These are phyloP conservation scores for Heterobasidion occidentale DNA, from an alignment of 1,284 basidiomycete species.

Conservation along the genomic window DNA sequence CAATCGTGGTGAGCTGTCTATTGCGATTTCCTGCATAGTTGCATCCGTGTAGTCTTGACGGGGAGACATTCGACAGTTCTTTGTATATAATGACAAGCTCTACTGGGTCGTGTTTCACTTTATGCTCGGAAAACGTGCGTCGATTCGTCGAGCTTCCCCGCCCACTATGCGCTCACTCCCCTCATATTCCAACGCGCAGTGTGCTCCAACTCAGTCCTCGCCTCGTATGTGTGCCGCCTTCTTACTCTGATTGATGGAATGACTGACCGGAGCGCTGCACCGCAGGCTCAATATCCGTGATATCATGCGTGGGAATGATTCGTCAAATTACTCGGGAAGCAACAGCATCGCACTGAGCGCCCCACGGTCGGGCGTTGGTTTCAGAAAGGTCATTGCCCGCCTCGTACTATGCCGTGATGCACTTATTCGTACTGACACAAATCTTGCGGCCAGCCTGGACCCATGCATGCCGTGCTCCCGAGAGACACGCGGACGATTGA, in stretches of 20 bases:
- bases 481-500: neutral
- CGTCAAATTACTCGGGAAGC: neutral
- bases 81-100: neutral
- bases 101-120: constrained; percentile 1
- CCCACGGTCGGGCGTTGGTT: neutral
- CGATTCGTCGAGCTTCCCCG: neutral
- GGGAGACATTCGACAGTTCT: neutral
- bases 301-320: neutral
- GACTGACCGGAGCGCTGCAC: no score
- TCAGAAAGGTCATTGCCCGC: neutral
- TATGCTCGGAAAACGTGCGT: constrained; percentile 1
- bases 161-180: neutral
- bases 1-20: neutral
- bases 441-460: neutral
- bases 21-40: neutral
- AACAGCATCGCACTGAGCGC: neutral
- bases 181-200: neutral
- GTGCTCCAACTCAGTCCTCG: neutral
- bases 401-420: neutral
- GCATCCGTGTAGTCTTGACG: neutral
- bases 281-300: constrained; percentile 1
- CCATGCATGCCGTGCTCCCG: neutral
- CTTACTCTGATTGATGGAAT: neutral
- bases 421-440: neutral
- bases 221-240: neutral